Evolutionary conservation across 495 filamentous ascomycete genomes (phyloP).

Genomic region (Aspergillus wentii): DNA sequence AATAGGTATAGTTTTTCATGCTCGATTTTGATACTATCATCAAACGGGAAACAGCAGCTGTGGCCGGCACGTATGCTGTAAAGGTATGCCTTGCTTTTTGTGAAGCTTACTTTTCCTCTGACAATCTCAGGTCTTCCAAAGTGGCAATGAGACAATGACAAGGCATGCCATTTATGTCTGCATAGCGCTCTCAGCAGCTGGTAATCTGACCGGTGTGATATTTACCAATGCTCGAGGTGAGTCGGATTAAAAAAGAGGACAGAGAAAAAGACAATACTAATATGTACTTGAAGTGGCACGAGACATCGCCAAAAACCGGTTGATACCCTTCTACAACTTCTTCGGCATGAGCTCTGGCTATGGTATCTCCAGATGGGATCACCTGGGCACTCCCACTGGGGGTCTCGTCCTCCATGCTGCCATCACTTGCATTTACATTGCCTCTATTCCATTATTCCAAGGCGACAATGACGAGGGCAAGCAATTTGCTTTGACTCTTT

Average conservation of each 20-base stretch:
- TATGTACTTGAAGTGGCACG: not conserved
- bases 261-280: not conserved
- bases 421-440: not conserved
- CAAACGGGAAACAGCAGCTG: not conserved
- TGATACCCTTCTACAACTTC: not conserved
- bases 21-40: not conserved
- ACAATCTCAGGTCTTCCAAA: not conserved
- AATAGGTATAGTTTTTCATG: not conserved
- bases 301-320: not conserved
- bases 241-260: not conserved
- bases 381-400: not conserved
- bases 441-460: not conserved
- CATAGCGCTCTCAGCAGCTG: not conserved
- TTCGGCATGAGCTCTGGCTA: conserved; percentile 1
- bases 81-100: too few relatives aligned
- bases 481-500: not conserved
- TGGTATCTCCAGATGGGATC: not conserved
- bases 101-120: too few relatives aligned
- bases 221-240: not conserved
- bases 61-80: not conserved
- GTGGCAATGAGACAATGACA: not conserved
- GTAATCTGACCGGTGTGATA: not conserved
- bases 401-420: not conserved
- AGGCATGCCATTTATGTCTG: not conserved
- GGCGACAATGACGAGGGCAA: not conserved